Percentiles rank a stretch among this genome's conserved stretches.
Conservation (phyloP, 208 protist genomes). For the Leishmania aethiopica region DNA sequence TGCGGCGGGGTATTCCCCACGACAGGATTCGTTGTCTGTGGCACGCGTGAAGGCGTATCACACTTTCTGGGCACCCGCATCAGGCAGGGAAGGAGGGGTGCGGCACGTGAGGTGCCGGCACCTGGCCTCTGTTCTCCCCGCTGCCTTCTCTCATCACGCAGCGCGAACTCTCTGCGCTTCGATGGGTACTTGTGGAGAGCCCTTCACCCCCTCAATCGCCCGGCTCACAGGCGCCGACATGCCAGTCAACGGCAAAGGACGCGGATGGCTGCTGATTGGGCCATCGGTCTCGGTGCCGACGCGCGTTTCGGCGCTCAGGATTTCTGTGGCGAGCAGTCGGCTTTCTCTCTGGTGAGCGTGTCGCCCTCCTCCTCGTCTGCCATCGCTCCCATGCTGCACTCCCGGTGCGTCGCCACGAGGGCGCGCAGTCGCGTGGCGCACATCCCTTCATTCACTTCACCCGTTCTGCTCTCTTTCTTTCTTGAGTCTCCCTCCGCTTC, state of each 20-base stretch:
- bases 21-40: too few species aligned
- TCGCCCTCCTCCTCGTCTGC: not conserved
- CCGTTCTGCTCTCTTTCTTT: not conserved
- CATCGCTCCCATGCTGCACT: too few species aligned
- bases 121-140: not conserved
- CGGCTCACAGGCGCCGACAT: too few species aligned
- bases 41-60: too few species aligned
- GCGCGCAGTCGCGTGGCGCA: too few species aligned
- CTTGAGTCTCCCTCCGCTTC: not conserved
- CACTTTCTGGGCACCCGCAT: not conserved
- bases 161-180: not conserved
- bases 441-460: not conserved
- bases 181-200: not conserved
- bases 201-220: too few species aligned
- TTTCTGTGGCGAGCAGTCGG: not conserved
- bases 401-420: too few species aligned
- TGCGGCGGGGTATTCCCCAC: too few species aligned
- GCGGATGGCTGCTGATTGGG: not conserved
- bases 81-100: too few species aligned
- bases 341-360: not conserved
- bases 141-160: not conserved
- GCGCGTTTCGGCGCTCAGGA: not conserved
- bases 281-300: too few species aligned
- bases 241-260: too few species aligned
- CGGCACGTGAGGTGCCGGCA: too few species aligned